These are phyloP conservation scores for Rauvolfia tetraphylla DNA, from an alignment of 257 asterid species.

Conservation along the genomic window DNA sequence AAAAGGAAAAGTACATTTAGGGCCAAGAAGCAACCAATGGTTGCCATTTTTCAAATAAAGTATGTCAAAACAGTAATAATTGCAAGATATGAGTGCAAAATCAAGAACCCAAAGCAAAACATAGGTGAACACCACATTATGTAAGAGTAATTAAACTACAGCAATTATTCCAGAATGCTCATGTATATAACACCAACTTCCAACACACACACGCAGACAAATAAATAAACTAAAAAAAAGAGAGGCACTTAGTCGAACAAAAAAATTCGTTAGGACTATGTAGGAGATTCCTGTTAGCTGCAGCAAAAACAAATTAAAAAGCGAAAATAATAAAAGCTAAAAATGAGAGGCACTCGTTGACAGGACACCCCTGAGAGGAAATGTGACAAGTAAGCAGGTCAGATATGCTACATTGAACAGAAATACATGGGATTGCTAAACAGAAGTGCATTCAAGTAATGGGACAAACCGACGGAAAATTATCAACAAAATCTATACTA, in stretches of 20 bases:
- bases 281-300: neutral
- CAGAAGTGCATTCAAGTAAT: neutral
- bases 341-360: neutral
- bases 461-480: neutral
- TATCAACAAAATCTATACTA: neutral
- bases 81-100: neutral
- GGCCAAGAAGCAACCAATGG: neutral
- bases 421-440: neutral
- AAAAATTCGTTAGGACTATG: neutral
- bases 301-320: neutral
- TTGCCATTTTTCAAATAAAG: neutral
- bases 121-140: too few relatives aligned
- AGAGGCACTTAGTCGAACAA: neutral
- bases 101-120: neutral
- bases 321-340: neutral
- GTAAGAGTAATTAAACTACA: neutral
- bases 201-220: too few relatives aligned
- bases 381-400: neutral
- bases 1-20: constrained; percentile 2
- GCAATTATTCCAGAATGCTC: neutral
- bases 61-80: neutral
- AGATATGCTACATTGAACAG: neutral
- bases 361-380: neutral
- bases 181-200: neutral
- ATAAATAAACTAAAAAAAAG: too few relatives aligned